A percentile compares a stretch with the other conserved stretches of the same genome.
Conservation (phyloP, 257 asterid species). For the Paulownia fortunei region DNA sequence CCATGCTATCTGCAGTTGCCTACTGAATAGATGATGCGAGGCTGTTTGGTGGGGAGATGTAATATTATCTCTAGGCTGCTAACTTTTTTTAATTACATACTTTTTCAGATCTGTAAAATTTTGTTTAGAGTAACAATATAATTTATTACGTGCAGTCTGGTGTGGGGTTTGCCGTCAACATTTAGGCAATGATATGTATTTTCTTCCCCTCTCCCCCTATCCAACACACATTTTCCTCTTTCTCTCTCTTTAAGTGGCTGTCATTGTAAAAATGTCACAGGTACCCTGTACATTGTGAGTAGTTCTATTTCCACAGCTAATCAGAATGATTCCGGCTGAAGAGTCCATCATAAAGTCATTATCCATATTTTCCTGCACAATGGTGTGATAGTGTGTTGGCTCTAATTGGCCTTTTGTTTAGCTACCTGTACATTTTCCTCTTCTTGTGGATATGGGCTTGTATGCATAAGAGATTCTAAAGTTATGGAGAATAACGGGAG, state of each 20-base stretch:
- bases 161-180: slow-evolving; percentile 28
- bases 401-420: not conserved
- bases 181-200: slow-evolving; percentile 31
- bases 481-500: not conserved
- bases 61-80: slow-evolving; percentile 18
- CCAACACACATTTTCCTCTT: not conserved
- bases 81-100: not conserved
- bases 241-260: slow-evolving; percentile 5
- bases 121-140: slow-evolving; percentile 30
- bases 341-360: not conserved
- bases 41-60: slow-evolving; percentile 32
- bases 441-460: not conserved
- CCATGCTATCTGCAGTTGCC: slow-evolving; percentile 28
- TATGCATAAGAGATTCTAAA: not conserved
- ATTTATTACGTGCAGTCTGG: slow-evolving; percentile 19
- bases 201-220: not conserved
- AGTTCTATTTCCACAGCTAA: slow-evolving; percentile 36
- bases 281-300: slow-evolving; percentile 36
- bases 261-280: slow-evolving; percentile 18
- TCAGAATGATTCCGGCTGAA: slow-evolving; percentile 38
- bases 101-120: slow-evolving; percentile 13
- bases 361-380: slow-evolving; percentile 10
- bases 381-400: not conserved
- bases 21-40: slow-evolving; percentile 22
- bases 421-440: not conserved